Evolutionary conservation across 371 early-diverging fungal genomes (phyloP), one percentile per base, ranked within the genome.

Genomic region (Mortierella sp.): DNA sequence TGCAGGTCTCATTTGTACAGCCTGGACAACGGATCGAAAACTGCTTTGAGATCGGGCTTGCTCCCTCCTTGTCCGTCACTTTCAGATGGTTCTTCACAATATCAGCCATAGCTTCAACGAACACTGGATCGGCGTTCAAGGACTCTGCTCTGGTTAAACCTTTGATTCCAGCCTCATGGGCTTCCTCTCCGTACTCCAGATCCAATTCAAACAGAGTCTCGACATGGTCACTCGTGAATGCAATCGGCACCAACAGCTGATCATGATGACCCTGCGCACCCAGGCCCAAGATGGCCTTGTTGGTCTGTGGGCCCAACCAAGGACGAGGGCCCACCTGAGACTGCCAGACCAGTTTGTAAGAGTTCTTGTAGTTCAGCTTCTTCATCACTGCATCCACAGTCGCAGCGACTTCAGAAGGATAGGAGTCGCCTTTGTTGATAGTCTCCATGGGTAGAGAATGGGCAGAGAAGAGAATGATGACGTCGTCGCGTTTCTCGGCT

Each of bases 171-270:
- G 81, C 71, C 84, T 83, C 88, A 52, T 89, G 78, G 0, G 97
- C 98, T n/a, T 93, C 84, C 32, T 93, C 82, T 2, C 91, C 93
- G 70, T 96, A 96, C 70, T 97, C 96, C 21, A 92, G 64, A 81
- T 97, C 98, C 51, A 98, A 82, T 86, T 98, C 98, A 84, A 87
- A 98, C 56, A 98, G 68, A 2, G 98, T 98, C 80, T 98, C 98
- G 50, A 98, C 93, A 78, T 98, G 98, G 71, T 98, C 98, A 30
- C 92, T 92, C 5, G 96, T 96, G 59, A 98, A 98, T 0, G 97
- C 97, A 72, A 98, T 92, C 5, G 98, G 98, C 0, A 97, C 92
- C 28, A 95, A 79, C 19, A 97, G 79, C 43, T 94, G 62, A 61
- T 96, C 89, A 60, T 91, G 93, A 68, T 89, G 79, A 4, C 95